Conservation (phyloP, 2,329 filamentous ascomycete genomes). For the Talaromyces marneffei region DNA sequence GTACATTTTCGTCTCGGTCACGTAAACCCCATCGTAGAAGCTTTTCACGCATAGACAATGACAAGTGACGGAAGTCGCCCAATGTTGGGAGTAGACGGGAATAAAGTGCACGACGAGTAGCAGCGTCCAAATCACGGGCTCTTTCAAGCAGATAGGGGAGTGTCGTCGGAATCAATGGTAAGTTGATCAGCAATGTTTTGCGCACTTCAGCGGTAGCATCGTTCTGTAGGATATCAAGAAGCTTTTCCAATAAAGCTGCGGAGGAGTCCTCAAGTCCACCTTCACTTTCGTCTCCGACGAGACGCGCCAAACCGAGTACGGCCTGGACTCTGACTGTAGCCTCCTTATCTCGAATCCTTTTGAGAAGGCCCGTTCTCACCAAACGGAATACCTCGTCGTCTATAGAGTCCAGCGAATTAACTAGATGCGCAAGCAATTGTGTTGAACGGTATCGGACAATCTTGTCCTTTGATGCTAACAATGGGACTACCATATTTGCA, state of each 20-base stretch:
- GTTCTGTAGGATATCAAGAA: conserved; percentile 84
- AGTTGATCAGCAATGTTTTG: conserved; percentile 77
- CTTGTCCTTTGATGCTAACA: conserved; percentile 87
- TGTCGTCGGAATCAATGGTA: conserved; percentile 78
- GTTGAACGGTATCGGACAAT: conserved; percentile 83
- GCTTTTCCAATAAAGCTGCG: conserved; percentile 69
- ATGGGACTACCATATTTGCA: conserved; percentile 64
- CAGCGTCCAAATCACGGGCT: conserved; percentile 79
- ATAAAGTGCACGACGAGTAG: conserved; percentile 80
- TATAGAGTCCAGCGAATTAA: conserved; percentile 86
- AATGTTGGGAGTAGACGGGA: conserved; percentile 78
- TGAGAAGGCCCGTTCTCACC: conserved; percentile 71
- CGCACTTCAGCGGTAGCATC: conserved; percentile 92
- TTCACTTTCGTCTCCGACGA: conserved; percentile 66
- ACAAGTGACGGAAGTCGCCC: conserved; percentile 90
- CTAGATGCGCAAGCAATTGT: conserved; percentile 81
- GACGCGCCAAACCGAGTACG: conserved; percentile 77
- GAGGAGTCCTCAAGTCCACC: conserved; percentile 63
- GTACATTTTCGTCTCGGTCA: conserved; percentile 88
- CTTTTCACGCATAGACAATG: conserved; percentile 90
- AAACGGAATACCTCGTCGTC: conserved; percentile 87
- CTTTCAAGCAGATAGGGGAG: conserved; percentile 84
- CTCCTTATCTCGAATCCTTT: conserved; percentile 88
- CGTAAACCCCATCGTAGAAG: conserved; percentile 88
- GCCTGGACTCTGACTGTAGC: conserved; percentile 87